Evolutionary conservation across 768 basidiomycete genomes (phyloP), one percentile per base, ranked within the genome.

Genomic region (Lactarius vividus): DNA sequence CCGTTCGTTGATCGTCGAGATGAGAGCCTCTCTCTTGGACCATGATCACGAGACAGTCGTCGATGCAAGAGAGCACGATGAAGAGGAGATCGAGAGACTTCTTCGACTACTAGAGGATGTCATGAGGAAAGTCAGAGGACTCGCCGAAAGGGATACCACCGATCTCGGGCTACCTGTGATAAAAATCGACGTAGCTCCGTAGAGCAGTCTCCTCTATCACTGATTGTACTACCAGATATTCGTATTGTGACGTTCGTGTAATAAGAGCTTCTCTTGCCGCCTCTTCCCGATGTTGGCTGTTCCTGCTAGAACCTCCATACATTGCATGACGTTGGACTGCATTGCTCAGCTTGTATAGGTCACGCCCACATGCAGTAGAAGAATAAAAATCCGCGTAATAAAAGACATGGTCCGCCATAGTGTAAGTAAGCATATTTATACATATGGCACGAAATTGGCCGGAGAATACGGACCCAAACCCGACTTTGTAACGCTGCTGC

Each of bases 91-190:
- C 26, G 61, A 66, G 20, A 20, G 61, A 29, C 18, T 66, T 23
- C 52, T 66, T 20, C 57, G 61, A 60, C 59, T 66, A 33, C 57
- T 66, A 23, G 65, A 63, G 52, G 65, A 66, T 16, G 57, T 63
- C 26, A 59, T 63, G 65, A 49, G n/a, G 54, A 59, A 58, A 53
- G 61, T 66, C 57, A 20, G 39, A 31, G 28, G 9, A 39, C 61
- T 62, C n/a, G 40, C 29, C 8, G 28, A 58, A 6, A 31, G 52
- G 23, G 61, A 65, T 28, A 7, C 31, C 18, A 4, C 49, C 31
- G 40, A 20, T 28, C 10, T 53, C 6, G 20, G 8, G 37, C 18
- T 7, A 39, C 39, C 28, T 18, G 20, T 60, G 10, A 35, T 59
- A 35, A 55, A 49, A 40, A 61, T 56, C 9, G 54, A 61, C 16